Conservation (phyloP, 768 basidiomycete species). For the Austroboletus eburneus region DNA sequence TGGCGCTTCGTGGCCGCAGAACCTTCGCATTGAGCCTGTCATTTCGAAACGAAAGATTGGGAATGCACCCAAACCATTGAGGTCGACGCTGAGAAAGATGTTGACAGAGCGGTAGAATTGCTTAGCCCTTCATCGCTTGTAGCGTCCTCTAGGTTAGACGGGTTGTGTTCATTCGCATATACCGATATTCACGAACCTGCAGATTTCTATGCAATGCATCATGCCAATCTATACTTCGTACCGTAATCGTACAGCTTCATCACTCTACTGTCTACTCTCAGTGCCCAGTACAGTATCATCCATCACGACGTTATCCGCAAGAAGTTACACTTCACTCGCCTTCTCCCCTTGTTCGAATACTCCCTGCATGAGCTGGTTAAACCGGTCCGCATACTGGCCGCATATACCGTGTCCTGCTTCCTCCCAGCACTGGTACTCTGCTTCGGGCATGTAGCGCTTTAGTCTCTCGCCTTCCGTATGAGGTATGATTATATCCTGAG, state of each 20-base stretch:
- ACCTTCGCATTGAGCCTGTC: slow-evolving; percentile 48
- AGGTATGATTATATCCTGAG: slow-evolving; percentile 56
- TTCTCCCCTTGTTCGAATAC: slow-evolving; percentile 48
- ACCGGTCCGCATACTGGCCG: slow-evolving; percentile 43
- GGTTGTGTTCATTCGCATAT: not conserved
- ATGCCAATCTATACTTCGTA: too few species aligned
- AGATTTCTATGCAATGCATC: too few species aligned
- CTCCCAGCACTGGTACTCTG: slow-evolving; percentile 55
- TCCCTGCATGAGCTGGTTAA: slow-evolving; percentile 55
- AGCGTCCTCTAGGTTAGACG: too few species aligned
- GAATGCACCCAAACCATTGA: slow-evolving; percentile 35
- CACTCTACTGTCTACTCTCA: too few species aligned
- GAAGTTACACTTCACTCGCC: not conserved
- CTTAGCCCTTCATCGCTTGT: not conserved
- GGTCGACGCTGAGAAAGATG: slow-evolving; percentile 39
- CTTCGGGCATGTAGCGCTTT: slow-evolving; percentile 53
- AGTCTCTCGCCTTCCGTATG: slow-evolving; percentile 48
- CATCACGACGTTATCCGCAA: not conserved
- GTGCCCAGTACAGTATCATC: not conserved
- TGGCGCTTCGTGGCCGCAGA: slow-evolving; percentile 41
- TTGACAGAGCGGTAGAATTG: slow-evolving; percentile 30
- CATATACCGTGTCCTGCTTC: slow-evolving; percentile 62
- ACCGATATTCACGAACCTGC: too few species aligned
- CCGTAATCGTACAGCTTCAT: too few species aligned
- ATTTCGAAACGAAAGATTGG: slow-evolving; percentile 37